Percentiles rank a stretch among this genome's conserved stretches.
Evolutionary conservation across 169 alveolate genomes (phyloP).

Genomic region (Eimeria zaria): DNA sequence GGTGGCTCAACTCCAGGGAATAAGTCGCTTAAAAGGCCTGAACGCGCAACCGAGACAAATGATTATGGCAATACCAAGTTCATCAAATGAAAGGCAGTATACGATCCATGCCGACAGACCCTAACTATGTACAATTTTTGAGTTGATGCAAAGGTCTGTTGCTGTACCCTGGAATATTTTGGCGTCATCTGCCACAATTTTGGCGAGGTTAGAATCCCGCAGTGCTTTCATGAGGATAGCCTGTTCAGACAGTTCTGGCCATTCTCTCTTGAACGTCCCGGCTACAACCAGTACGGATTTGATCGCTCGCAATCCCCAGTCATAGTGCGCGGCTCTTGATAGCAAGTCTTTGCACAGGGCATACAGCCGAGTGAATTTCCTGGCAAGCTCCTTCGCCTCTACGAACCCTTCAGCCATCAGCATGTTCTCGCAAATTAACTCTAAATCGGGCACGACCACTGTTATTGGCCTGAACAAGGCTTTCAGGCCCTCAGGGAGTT

Average conservation of each 20-base stretch:
- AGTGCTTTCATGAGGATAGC: constrained; percentile 98
- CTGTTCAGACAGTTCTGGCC: constrained; percentile 96
- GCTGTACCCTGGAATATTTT: constrained; percentile 95
- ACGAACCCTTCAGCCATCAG: constrained; percentile 99
- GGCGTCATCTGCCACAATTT: constrained; percentile 95
- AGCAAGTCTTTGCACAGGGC: constrained; percentile 96
- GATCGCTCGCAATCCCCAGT: constrained; percentile 99
- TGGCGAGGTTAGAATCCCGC: constrained; percentile 98
- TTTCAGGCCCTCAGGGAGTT: constrained; percentile 98
- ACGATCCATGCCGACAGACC: neutral
- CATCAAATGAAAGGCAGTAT: too few species aligned
- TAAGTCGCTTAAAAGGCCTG: constrained; percentile 96
- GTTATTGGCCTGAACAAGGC: constrained; percentile 98
- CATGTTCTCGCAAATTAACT: constrained; percentile 98
- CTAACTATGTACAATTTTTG: neutral
- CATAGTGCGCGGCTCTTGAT: constrained; percentile 96
- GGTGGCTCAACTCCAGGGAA: constrained; percentile 97
- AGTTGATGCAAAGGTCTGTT: constrained; percentile 71
- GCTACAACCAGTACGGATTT: constrained; percentile 98
- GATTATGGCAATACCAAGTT: neutral
- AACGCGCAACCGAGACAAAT: neutral
- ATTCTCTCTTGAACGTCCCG: constrained; percentile 98
- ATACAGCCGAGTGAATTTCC: constrained; percentile 97
- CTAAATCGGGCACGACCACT: constrained; percentile 98
- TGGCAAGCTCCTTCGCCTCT: constrained; percentile 96